Conservation (phyloP, 495 filamentous ascomycete genomes). For the Hypomontagnella monticulosa region DNA sequence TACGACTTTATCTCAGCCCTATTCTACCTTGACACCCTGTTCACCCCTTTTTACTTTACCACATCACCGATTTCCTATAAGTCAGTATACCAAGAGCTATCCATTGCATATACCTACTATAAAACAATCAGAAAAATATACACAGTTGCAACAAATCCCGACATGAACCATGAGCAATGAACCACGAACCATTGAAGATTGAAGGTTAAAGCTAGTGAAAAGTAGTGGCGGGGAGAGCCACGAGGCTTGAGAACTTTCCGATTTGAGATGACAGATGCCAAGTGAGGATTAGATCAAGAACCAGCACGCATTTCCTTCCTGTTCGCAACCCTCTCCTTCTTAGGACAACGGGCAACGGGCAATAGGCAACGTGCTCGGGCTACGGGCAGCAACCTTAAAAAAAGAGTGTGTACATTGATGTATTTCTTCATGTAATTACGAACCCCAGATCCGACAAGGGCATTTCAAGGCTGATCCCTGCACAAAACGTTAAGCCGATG, state of each 20-base stretch:
- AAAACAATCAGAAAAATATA: too few relatives aligned
- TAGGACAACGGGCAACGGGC: not conserved
- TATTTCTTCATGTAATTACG: slow-evolving; percentile 2
- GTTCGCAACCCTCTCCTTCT: not conserved
- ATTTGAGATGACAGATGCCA: slow-evolving; percentile 29
- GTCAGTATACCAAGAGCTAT: too few relatives aligned
- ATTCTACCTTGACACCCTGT: too few relatives aligned
- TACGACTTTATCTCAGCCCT: too few relatives aligned
- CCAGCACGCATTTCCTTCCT: not conserved
- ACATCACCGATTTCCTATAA: too few relatives aligned
- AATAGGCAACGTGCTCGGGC: not conserved
- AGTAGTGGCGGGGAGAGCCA: slow-evolving; percentile 32
- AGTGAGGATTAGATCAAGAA: slow-evolving; percentile 9
- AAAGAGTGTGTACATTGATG: too few relatives aligned
- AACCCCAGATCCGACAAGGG: slow-evolving; percentile 35
- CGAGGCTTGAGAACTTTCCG: slow-evolving; percentile 16
- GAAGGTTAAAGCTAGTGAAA: not conserved
- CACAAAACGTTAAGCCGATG: not conserved
- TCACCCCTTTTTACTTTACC: too few relatives aligned
- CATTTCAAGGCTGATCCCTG: not conserved
- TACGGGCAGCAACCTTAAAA: not conserved
- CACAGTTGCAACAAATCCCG: too few relatives aligned
- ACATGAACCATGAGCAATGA: too few relatives aligned
- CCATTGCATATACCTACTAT: too few relatives aligned
- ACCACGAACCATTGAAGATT: too few relatives aligned